Evolutionary conservation across 305 asterid species (phyloP).

Genomic region (Solanum hybrid): DNA sequence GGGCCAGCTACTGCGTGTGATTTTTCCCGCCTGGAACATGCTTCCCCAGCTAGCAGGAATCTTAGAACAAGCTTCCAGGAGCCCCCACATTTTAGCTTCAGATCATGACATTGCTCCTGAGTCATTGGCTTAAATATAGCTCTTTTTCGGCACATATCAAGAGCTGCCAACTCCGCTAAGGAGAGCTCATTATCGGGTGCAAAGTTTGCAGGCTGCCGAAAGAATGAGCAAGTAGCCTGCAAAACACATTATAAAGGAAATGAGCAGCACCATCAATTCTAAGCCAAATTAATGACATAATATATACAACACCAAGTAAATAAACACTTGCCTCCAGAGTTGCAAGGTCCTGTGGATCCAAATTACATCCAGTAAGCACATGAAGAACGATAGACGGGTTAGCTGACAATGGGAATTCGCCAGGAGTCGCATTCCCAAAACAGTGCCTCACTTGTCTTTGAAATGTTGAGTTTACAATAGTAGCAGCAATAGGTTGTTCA

Average conservation of each 20-base stretch:
- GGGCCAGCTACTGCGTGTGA: constrained; percentile 98
- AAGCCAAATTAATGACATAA: constrained; percentile 6
- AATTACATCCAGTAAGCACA: constrained; percentile 73
- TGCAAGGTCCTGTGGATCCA: constrained; percentile 86
- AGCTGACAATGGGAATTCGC: constrained; percentile 90
- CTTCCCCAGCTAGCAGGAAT: constrained; percentile 81
- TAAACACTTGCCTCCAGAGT: constrained; percentile 77
- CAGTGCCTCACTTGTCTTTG: constrained; percentile 66
- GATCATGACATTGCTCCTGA: constrained; percentile 32
- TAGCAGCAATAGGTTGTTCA: constrained; percentile 44
- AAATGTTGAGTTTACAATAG: constrained; percentile 32
- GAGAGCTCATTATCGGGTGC: constrained; percentile 76
- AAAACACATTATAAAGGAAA: constrained; percentile 33
- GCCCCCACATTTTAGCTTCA: constrained; percentile 78
- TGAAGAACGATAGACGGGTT: constrained; percentile 87
- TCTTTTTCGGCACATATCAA: constrained; percentile 89
- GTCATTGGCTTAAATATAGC: constrained; percentile 81
- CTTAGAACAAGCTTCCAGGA: constrained; percentile 93
- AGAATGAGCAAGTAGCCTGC: constrained; percentile 92
- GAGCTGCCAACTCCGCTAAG: constrained; percentile 90
- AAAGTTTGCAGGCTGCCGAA: constrained; percentile 76
- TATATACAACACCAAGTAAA: background rate
- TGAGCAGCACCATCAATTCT: constrained; percentile 78
- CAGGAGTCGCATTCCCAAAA: constrained; percentile 63
- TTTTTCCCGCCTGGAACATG: constrained; percentile 69